These are phyloP conservation scores for Cenococcum geophilum DNA, from an alignment of 495 filamentous ascomycete genomes.

Conservation along the genomic window DNA sequence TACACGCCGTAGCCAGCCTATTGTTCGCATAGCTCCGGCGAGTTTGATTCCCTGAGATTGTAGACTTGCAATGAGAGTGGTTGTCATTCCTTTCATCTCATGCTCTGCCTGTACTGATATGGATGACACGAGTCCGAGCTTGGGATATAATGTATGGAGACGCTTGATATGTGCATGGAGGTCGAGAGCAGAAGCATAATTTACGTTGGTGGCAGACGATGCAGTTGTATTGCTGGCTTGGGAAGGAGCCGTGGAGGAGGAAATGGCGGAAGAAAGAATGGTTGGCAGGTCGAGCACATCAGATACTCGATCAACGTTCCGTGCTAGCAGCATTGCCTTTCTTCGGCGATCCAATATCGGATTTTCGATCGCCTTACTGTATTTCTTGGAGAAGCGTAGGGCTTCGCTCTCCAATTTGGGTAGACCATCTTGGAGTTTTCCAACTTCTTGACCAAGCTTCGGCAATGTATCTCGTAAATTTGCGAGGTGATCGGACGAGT, in stretches of 20 bases:
- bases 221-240: constrained; percentile 34
- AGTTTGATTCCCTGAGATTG: constrained; percentile 76
- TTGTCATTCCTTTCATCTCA: constrained; percentile 83
- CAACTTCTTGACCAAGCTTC: constrained; percentile 55
- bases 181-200: constrained; percentile 86
- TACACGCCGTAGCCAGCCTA: constrained; percentile 85
- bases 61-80: constrained; percentile 72
- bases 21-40: constrained; percentile 82
- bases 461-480: constrained; percentile 63
- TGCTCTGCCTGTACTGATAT: constrained; percentile 74
- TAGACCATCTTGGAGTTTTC: constrained; percentile 61
- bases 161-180: constrained; percentile 90
- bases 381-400: constrained; percentile 73
- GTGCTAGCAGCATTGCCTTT: constrained; percentile 74
- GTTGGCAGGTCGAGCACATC: constrained; percentile 90
- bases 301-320: constrained; percentile 82
- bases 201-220: constrained; percentile 52
- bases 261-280: constrained; percentile 69
- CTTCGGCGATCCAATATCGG: constrained; percentile 67
- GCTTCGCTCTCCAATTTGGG: constrained; percentile 76
- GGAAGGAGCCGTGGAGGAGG: constrained; percentile 46
- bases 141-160: constrained; percentile 72
- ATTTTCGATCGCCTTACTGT: constrained; percentile 69
- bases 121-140: constrained; percentile 65
- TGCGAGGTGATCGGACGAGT: constrained; percentile 69